Conservation (phyloP, 2,329 filamentous ascomycete species). For the Aureobasidium subglaciale region DNA sequence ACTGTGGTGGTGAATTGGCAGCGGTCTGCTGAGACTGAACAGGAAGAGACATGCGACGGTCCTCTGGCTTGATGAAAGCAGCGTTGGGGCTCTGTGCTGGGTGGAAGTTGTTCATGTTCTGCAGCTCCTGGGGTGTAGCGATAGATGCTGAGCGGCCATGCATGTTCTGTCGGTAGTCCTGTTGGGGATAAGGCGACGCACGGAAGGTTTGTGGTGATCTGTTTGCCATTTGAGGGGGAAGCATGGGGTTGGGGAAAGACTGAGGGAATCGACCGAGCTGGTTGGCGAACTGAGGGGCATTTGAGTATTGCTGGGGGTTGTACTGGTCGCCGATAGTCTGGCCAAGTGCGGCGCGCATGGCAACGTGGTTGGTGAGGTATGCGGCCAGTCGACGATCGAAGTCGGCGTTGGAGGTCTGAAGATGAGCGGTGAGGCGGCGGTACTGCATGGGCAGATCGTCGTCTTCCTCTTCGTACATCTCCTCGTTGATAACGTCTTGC, state of each 20-base stretch:
- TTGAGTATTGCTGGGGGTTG: slow-evolving; percentile 30
- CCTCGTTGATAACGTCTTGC: slow-evolving; percentile 80
- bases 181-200: slow-evolving; percentile 34
- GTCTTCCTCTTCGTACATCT: slow-evolving; percentile 95
- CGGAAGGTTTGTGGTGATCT: slow-evolving; percentile 28
- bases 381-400: slow-evolving; percentile 57
- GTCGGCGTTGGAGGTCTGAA: slow-evolving; percentile 53
- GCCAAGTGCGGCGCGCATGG: slow-evolving; percentile 45
- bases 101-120: slow-evolving; percentile 18
- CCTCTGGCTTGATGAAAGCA: slow-evolving; percentile 19
- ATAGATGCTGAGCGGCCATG: slow-evolving; percentile 42
- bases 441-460: slow-evolving; percentile 67
- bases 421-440: slow-evolving; percentile 54
- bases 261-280: slow-evolving; percentile 25
- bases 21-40: slow-evolving; percentile 17
- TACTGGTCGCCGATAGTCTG: slow-evolving; percentile 38
- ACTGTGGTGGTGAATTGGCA: slow-evolving; percentile 20
- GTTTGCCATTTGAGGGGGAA: slow-evolving; percentile 23
- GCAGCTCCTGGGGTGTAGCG: slow-evolving; percentile 32
- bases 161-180: slow-evolving; percentile 25
- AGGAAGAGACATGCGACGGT: slow-evolving; percentile 40
- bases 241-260: slow-evolving; percentile 22
- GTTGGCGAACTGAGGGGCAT: slow-evolving; percentile 35
- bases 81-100: slow-evolving; percentile 15
- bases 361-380: slow-evolving; percentile 52